Evolutionary conservation across 164 flowering plant genomes (phyloP), one percentile per base, ranked within the genome.

Genomic region (Aristolochia fimbriata): DNA sequence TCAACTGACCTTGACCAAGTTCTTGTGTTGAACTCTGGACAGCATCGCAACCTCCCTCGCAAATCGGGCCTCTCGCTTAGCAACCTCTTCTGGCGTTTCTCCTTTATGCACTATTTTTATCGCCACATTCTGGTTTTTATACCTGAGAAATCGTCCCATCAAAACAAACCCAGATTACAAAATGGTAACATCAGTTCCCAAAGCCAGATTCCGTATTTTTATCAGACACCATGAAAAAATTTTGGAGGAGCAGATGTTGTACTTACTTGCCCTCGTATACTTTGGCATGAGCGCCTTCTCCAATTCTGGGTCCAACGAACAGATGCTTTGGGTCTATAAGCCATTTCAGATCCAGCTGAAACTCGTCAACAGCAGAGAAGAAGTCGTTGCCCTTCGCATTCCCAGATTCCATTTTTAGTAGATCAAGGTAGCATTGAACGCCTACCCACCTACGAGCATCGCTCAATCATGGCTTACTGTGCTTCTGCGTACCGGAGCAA

Each of bases 191-290:
- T 17, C 52, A 49, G 14, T 49, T 49, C 8, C 20, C 17, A 6
- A 15, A 23, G 12, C 57, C 47, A 62, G 8, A 25, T 22, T 16
- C 9, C 23, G 25, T 5, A 54, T 23, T 54, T 22, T 6, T 52
- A 8, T 15, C 25, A n/a, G 24, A 43, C 14, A 11, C 2, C 22
- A 56, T 16, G n/a, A n/a, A 47, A 45, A 70, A 51, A 64, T 0
- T 14, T 11, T 21, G 31, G 55, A 9, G 6, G 6, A 19, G 55
- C 41, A 31, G 23, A 15, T 33, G 15, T 12, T 60, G 10, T 37
- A 85, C 98, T 87, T 82, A 92, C 98, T 89, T 89, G 68, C 97
- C 98, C 70, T 92, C 90, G 31, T 89, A 89, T 7, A 89, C 98
- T 78, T 92, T 92, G 69, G 94, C 96, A 77, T 92, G 96, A 69